A percentile compares a stretch with the other conserved stretches of the same genome.
Conservation (phyloP, 495 filamentous ascomycete genomes). For the Entonaema liquescens region DNA sequence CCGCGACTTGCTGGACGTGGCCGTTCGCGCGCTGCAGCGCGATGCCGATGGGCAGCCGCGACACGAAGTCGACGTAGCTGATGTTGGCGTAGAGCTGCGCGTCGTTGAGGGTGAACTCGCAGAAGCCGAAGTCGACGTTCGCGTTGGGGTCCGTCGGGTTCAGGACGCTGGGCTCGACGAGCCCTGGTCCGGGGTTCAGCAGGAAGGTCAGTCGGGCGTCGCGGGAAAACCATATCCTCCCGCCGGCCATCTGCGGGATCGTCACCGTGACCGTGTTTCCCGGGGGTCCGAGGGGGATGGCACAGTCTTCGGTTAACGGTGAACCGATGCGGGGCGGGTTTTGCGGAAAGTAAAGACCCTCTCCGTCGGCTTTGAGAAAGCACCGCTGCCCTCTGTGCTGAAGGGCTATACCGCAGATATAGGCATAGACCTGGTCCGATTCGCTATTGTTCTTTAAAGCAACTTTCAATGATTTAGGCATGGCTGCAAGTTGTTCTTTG, state of each 20-base stretch:
- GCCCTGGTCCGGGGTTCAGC: slow-evolving; percentile 73
- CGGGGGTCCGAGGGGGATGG: slow-evolving; percentile 70
- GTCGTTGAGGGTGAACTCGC: slow-evolving; percentile 77
- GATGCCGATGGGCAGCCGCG: slow-evolving; percentile 70
- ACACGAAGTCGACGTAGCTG: slow-evolving; percentile 78
- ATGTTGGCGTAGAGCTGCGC: slow-evolving; percentile 81
- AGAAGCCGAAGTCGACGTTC: slow-evolving; percentile 71
- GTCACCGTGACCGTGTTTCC: slow-evolving; percentile 67
- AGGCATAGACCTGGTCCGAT: slow-evolving; percentile 48
- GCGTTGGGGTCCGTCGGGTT: slow-evolving; percentile 76
- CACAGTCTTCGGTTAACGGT: slow-evolving; percentile 67
- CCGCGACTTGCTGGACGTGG: slow-evolving; percentile 65
- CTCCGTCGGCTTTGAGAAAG: slow-evolving; percentile 48
- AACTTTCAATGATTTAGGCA: slow-evolving; percentile 53
- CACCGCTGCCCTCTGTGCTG: slow-evolving; percentile 48
- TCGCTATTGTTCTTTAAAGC: slow-evolving; percentile 51
- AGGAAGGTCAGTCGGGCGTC: slow-evolving; percentile 70
- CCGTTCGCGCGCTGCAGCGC: slow-evolving; percentile 63
- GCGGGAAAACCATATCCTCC: slow-evolving; percentile 74
- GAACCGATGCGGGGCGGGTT: slow-evolving; percentile 51
- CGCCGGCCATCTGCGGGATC: slow-evolving; percentile 75
- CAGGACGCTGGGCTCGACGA: slow-evolving; percentile 78
- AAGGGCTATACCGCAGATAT: slow-evolving; percentile 57
- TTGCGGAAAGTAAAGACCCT: slow-evolving; percentile 50
- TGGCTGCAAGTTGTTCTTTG: slow-evolving; percentile 19